Conservation (phyloP, 805 yeast species). For the Saccharomycopsis olivae region DNA sequence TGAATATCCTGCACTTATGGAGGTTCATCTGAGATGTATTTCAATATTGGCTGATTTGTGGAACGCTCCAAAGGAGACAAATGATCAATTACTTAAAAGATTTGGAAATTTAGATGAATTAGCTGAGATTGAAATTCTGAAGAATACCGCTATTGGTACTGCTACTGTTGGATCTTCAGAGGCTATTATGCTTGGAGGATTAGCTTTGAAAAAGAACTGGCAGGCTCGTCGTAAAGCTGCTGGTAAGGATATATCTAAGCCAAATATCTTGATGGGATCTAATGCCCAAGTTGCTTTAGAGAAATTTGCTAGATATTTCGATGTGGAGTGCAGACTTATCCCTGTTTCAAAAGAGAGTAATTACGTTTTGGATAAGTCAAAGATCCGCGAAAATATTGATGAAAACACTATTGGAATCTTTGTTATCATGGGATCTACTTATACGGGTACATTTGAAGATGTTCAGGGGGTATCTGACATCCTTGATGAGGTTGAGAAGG, state of each 20-base stretch:
- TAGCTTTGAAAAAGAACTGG: constrained; percentile 89
- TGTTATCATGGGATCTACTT: constrained; percentile 84
- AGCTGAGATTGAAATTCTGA: constrained; percentile 20
- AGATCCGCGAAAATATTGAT: constrained; percentile 57
- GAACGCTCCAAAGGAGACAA: constrained; percentile 48
- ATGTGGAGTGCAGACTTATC: constrained; percentile 73
- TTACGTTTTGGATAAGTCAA: constrained; percentile 51
- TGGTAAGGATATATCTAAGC: constrained; percentile 52
- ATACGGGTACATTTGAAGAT: constrained; percentile 86
- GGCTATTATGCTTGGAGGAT: constrained; percentile 88
- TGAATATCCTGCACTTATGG: constrained; percentile 81
- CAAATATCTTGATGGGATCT: constrained; percentile 85
- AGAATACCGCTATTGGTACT: constrained; percentile 55
- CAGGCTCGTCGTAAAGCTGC: constrained; percentile 49
- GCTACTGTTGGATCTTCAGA: constrained; percentile 93
- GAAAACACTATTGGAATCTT: constrained; percentile 90
- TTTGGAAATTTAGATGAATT: constrained; percentile 4
- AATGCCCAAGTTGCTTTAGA: constrained; percentile 92
- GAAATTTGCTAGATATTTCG: constrained; percentile 89
- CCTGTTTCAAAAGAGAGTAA: constrained; percentile 51
- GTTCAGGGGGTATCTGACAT: constrained; percentile 50
- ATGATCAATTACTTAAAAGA: constrained; percentile 14
- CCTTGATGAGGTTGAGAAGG: constrained; percentile 58
- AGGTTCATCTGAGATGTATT: constrained; percentile 71
- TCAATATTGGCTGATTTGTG: constrained; percentile 71